These are phyloP conservation scores for Clausena lansium DNA, from an alignment of 345 rosid species.

Conservation along the genomic window DNA sequence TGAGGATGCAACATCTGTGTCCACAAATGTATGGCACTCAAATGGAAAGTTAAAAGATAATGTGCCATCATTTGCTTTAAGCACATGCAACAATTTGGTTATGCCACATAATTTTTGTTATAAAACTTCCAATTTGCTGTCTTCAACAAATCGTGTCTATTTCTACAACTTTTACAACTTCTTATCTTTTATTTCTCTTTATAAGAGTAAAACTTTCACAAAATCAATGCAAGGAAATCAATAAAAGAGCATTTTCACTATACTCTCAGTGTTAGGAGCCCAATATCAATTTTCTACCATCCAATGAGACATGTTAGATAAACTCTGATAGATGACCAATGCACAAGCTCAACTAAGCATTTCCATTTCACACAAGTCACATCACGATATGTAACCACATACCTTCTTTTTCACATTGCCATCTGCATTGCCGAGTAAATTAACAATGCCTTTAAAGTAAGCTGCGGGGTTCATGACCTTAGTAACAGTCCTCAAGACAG, in stretches of 20 bases:
- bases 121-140: background rate
- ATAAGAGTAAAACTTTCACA: background rate
- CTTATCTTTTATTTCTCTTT: background rate
- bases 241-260: background rate
- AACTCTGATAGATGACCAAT: background rate
- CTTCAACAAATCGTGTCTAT: background rate
- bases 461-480: constrained; percentile 58
- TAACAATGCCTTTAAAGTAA: constrained; percentile 64
- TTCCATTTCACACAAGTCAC: background rate
- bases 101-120: background rate
- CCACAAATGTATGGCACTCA: background rate
- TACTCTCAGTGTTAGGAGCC: background rate
- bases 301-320: background rate
- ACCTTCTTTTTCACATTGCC: constrained; percentile 71
- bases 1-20: background rate
- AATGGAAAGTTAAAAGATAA: background rate
- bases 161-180: background rate
- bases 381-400: constrained; percentile 14
- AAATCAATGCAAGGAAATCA: background rate
- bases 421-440: constrained; percentile 63
- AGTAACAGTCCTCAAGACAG: constrained; percentile 58
- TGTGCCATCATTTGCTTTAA: background rate
- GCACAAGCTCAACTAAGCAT: background rate
- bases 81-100: background rate
- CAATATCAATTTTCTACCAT: background rate